Evolutionary conservation across 2,329 filamentous ascomycete species (phyloP).

Genomic region (Hortaea sp.): DNA sequence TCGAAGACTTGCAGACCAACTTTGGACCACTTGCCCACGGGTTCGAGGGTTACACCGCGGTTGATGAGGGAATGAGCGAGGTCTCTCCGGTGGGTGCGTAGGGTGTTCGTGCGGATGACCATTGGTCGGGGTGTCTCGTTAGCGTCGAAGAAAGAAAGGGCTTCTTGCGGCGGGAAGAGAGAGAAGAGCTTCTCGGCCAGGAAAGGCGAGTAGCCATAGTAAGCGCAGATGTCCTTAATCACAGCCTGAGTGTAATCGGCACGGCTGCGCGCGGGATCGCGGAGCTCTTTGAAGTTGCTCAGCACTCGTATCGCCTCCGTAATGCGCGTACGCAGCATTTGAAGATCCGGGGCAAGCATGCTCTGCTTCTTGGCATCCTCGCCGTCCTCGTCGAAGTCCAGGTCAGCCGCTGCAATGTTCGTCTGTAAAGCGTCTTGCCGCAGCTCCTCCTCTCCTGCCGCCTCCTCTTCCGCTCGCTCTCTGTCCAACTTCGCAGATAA

Average conservation of each 20-base stretch:
- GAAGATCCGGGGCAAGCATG: constrained; percentile 75
- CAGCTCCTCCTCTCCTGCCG: constrained; percentile 74
- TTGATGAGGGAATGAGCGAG: constrained; percentile 92
- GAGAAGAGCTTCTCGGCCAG: constrained; percentile 93
- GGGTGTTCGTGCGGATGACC: constrained; percentile 93
- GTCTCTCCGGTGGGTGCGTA: constrained; percentile 65
- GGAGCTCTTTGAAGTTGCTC: constrained; percentile 74
- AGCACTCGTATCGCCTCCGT: constrained; percentile 88
- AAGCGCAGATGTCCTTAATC: constrained; percentile 83
- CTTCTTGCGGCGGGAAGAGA: constrained; percentile 85
- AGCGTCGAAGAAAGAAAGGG: constrained; percentile 96
- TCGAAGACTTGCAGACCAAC: constrained; percentile 96
- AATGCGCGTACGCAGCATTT: constrained; percentile 77
- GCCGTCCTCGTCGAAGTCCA: constrained; percentile 51
- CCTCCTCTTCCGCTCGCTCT: constrained; percentile 66
- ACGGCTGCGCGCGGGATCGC: constrained; percentile 69
- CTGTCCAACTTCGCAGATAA: constrained; percentile 76
- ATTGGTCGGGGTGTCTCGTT: constrained; percentile 92
- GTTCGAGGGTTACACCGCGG: constrained; percentile 89
- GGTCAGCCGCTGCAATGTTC: constrained; percentile 70
- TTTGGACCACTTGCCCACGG: constrained; percentile 97
- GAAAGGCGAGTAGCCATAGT: constrained; percentile 92
- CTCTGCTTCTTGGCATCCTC: constrained; percentile 47
- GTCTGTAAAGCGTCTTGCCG: constrained; percentile 80
- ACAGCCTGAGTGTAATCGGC: constrained; percentile 82